Base-by-base conservation (phyloP, 2,329 filamentous ascomycete species). In the Venturia pyrina region DNA sequence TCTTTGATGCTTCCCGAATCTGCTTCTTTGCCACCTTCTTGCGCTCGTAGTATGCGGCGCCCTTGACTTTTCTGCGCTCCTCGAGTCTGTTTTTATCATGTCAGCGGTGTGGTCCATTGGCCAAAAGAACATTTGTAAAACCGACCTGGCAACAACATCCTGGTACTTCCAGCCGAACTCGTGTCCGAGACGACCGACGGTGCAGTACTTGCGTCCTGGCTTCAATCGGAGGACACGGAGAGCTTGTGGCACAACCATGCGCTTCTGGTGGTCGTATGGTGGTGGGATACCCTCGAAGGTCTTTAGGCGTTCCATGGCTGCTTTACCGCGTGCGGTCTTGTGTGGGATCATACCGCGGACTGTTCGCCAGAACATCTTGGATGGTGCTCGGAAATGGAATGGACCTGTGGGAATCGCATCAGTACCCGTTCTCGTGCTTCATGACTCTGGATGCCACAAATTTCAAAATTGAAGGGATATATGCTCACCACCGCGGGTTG, bases 121-220 rank as follows among this genome's bases (percentile, higher is more conserved):
- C 21, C 28, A 21, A 7, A n/a, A 41, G 46, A 24, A 15, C 21
- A 21, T 32, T 44, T 65, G 40, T 24, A 34, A 65, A 68, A 89
- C 92, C 77, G 84, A 98, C 93, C 91, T 92, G 77, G 89, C 89
- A 83, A 99, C 95, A 78, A 99, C 93, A 80, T 97, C 93, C 87
- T 97, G 90, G 89, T 99, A 98, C 86, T 99, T 99, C 95, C 95
- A 99, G 84, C 95, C 95, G 78, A 98, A 95, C 86, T 99, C 95
- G 83, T 97, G 93, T 82, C 91, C 95, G 78, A 99, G 85, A 83
- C 95, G 89, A 75, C 95, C 95, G 74, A 99, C 93, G 72, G 93
- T 96, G 90, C 95, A 99, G 91, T 96, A 99, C 89, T 99, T 99
- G 86, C 95, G 92, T 79, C 95, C 95, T 77, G 95, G 95, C 87